phyloP scores from a whole-genome alignment of 176 grass and related monocot species.

The Panicum miliaceum region DNA sequence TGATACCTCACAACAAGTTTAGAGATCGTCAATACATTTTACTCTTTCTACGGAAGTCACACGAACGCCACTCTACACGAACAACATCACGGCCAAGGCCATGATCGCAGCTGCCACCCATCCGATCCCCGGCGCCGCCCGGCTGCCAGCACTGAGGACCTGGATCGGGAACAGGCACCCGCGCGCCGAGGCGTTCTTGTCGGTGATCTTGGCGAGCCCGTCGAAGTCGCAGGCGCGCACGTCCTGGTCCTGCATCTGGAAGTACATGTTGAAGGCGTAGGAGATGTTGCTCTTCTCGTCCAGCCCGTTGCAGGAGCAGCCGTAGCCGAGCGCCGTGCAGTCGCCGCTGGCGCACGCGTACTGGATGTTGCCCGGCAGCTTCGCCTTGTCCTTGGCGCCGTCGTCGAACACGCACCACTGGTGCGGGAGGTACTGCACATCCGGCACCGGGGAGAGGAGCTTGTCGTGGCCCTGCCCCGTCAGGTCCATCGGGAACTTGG shows the following conservation, averaged over 20 bases:
- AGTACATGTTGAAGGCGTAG: conserved; percentile 98
- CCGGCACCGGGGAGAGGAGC: conserved; percentile 41
- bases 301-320: conserved; percentile 62
- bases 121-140: not conserved
- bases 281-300: conserved; percentile 66
- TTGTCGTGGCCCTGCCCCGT: conserved; percentile 62
- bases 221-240: conserved; percentile 81
- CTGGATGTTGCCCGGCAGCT: conserved; percentile 51
- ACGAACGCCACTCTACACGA: not conserved
- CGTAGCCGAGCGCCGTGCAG: conserved; percentile 77
- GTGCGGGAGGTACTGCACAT: conserved; percentile 56
- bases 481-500: conserved; percentile 81
- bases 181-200: conserved; percentile 59
- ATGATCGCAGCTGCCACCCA: conserved; percentile 21
- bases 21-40: too few species aligned
- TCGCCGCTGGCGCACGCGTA: conserved; percentile 74
- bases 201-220: conserved; percentile 71
- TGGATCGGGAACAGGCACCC: conserved; percentile 68
- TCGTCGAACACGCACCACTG: conserved; percentile 86
- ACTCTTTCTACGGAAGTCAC: not conserved
- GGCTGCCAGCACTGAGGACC: conserved; percentile 52
- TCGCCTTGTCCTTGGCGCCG: conserved; percentile 45
- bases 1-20: too few species aligned
- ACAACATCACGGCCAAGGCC: conserved; percentile 36
- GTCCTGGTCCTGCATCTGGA: conserved; percentile 95